Percentiles rank a stretch among this genome's conserved stretches.
Conservation (phyloP, 2,329 filamentous ascomycete genomes). For the Botryotinia globosa region DNA sequence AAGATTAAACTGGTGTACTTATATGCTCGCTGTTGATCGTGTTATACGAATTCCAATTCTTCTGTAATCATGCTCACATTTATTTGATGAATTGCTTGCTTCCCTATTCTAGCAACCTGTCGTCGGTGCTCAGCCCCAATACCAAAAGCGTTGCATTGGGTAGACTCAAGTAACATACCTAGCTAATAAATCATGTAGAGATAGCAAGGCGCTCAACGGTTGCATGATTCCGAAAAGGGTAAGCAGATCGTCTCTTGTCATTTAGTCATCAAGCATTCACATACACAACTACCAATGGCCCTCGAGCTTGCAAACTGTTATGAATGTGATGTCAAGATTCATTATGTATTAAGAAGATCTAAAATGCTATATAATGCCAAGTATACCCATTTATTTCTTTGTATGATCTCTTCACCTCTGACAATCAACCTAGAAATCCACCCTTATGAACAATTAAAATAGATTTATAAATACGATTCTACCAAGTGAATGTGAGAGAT, state of each 20-base stretch:
- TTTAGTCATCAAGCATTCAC: neutral
- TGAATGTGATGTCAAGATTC: neutral
- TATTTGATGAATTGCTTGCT: slow-evolving; percentile 17
- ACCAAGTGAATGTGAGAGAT: neutral
- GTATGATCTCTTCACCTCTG: neutral
- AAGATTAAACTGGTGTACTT: slow-evolving; percentile 24
- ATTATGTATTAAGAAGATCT: slow-evolving; percentile 6
- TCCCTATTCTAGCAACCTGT: neutral
- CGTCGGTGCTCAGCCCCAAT: slow-evolving; percentile 27
- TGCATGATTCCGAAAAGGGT: neutral
- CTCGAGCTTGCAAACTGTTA: neutral
- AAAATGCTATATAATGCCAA: neutral
- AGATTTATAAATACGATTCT: neutral
- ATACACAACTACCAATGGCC: too few relatives aligned
- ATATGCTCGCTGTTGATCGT: slow-evolving; percentile 28
- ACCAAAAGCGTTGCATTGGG: slow-evolving; percentile 12
- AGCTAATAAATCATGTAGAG: too few relatives aligned
- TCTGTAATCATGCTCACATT: neutral
- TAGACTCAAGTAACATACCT: neutral
- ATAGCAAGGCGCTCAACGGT: neutral
- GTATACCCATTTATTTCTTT: neutral
- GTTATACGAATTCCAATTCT: neutral
- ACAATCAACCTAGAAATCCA: neutral
- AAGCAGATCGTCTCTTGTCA: neutral
- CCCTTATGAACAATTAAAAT: neutral